Conservation (phyloP, 768 basidiomycete genomes). For the button mushroom (Agaricus bisporus) region DNA sequence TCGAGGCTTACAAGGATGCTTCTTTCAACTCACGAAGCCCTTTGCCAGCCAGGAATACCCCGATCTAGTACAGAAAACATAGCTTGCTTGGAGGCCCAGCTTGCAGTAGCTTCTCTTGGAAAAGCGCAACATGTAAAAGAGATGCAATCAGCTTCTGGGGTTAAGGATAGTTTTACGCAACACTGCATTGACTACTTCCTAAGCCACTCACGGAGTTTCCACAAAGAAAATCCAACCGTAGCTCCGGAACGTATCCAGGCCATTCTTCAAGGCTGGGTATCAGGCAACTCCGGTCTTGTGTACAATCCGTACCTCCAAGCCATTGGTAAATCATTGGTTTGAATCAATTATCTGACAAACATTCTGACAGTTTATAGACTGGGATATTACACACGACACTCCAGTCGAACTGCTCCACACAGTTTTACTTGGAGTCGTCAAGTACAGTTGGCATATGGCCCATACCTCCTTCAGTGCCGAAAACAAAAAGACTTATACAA, state of each 20-base stretch:
- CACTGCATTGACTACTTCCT: slow-evolving; percentile 31
- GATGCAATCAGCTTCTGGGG: slow-evolving; percentile 25
- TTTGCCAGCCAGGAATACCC: slow-evolving; percentile 13
- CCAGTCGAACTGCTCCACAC: slow-evolving; percentile 41
- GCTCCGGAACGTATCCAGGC: slow-evolving; percentile 15
- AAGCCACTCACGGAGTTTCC: slow-evolving; percentile 14
- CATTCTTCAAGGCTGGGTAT: slow-evolving; percentile 23
- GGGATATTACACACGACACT: slow-evolving; percentile 26
- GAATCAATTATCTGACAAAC: no score
- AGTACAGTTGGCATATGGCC: slow-evolving; percentile 34
- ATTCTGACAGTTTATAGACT: slow-evolving; percentile 18
- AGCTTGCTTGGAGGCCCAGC: slow-evolving; percentile 21
- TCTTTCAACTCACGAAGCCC: no score
- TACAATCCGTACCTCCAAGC: slow-evolving; percentile 27
- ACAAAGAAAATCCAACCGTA: slow-evolving; percentile 14
- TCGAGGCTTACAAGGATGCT: no score
- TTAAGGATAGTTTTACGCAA: slow-evolving; percentile 34
- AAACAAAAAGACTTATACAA: slow-evolving; percentile 20
- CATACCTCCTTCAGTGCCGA: slow-evolving; percentile 23
- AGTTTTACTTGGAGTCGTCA: slow-evolving; percentile 33
- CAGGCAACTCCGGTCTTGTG: slow-evolving; percentile 15
- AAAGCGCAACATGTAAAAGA: slow-evolving; percentile 21
- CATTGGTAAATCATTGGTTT: slow-evolving; percentile 19
- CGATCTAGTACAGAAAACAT: slow-evolving; percentile 16
- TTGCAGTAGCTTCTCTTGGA: slow-evolving; percentile 24